A percentile compares a stretch with the other conserved stretches of the same genome.
These are phyloP conservation scores for Trichoderma brevicompactum DNA, from an alignment of 2,329 filamentous ascomycete species.

Conservation along the genomic window DNA sequence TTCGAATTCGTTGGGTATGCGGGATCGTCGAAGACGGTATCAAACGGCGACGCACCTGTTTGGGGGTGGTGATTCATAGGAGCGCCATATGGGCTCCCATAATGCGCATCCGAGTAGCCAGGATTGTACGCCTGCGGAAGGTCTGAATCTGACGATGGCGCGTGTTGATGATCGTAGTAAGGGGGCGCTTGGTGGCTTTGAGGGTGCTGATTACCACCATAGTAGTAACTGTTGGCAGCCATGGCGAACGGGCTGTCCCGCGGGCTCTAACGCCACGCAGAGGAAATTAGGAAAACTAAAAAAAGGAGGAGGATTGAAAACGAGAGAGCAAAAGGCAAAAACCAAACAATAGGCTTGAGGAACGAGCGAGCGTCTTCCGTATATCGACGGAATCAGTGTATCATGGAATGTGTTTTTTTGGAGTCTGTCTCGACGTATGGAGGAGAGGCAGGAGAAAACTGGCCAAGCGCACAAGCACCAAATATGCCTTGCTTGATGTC, in stretches of 20 bases:
- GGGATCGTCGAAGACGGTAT: conserved; percentile 70
- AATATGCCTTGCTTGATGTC: conserved; percentile 17
- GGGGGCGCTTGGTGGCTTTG: conserved; percentile 47
- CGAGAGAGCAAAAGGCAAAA: neutral
- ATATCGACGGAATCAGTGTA: neutral
- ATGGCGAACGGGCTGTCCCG: conserved; percentile 46
- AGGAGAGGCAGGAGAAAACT: conserved; percentile 14
- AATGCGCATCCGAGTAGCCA: conserved; percentile 30
- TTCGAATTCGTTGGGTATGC: conserved; percentile 63
- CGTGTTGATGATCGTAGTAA: conserved; percentile 46
- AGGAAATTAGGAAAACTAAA: neutral
- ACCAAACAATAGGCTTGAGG: neutral
- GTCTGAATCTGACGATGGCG: conserved; percentile 48
- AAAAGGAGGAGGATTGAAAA: neutral
- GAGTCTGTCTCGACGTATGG: neutral
- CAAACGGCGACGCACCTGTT: conserved; percentile 59
- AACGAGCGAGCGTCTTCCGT: neutral
- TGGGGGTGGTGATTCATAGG: conserved; percentile 43
- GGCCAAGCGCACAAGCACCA: neutral
- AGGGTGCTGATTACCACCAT: conserved; percentile 44
- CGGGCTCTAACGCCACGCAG: conserved; percentile 17
- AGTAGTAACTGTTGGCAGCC: conserved; percentile 71
- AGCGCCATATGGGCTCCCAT: conserved; percentile 37
- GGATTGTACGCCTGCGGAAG: conserved; percentile 46
- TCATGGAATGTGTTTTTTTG: neutral